phyloP scores from a whole-genome alignment of 208 protist genomes.

The Acanthamoeba culbertsoni region DNA sequence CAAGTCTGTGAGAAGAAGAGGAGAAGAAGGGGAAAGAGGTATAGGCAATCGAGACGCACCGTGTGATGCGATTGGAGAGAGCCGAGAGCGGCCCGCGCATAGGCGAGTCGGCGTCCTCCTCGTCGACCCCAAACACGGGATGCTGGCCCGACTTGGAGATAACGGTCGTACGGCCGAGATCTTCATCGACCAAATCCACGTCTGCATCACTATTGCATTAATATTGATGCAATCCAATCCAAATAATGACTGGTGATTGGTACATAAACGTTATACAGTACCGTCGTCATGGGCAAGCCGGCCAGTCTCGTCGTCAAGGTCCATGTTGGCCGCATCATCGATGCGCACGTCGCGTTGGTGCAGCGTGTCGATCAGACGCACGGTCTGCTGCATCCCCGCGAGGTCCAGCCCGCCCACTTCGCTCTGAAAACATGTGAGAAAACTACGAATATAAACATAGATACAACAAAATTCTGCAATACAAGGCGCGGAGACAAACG shows the following conservation, averaged over 20 bases:
- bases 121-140: background rate
- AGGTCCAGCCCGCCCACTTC: background rate
- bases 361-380: background rate
- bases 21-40: background rate
- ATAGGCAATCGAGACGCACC: background rate
- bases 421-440: too few species aligned
- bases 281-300: background rate
- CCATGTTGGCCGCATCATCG: background rate
- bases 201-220: background rate
- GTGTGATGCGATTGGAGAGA: background rate
- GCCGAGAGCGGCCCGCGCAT: background rate
- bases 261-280: background rate
- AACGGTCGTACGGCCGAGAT: background rate
- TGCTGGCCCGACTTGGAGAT: background rate
- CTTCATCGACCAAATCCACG: constrained; percentile 2
- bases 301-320: background rate
- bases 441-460: too few species aligned
- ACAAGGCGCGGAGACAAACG: too few species aligned
- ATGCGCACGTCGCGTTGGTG: background rate
- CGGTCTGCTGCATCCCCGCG: background rate
- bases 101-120: background rate
- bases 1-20: background rate
- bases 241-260: background rate
- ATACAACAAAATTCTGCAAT: too few species aligned
- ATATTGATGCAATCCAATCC: background rate